Conservation (phyloP, 1,139 yeast genomes). For the Yamadazyma dendronema region DNA sequence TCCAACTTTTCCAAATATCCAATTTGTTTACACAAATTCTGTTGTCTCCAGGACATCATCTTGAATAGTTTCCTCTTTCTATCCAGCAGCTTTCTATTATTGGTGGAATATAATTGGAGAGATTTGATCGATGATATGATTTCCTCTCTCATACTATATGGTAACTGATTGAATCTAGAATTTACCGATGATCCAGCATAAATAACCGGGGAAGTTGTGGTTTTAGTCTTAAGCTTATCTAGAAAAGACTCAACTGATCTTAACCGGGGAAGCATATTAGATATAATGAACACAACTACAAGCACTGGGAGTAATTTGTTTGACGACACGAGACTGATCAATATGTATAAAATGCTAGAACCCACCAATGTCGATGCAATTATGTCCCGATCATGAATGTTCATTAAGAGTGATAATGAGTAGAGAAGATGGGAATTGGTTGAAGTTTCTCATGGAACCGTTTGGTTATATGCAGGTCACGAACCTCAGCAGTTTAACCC, state of each 20-base stretch:
- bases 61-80: conserved; percentile 46
- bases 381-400: conserved; percentile 11
- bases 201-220: conserved; percentile 2
- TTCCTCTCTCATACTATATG: conserved; percentile 20
- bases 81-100: conserved; percentile 43
- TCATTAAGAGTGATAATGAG: conserved; percentile 5
- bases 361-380: conserved; percentile 10
- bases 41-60: conserved; percentile 55
- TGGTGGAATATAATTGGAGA: conserved; percentile 43
- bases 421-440: no score
- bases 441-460: no score
- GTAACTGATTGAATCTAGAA: conserved; percentile 6
- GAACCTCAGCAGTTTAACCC: no score
- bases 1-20: conserved; percentile 57
- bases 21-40: conserved; percentile 47
- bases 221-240: conserved; percentile 4
- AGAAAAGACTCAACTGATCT: conserved; percentile 10
- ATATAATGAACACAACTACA: conserved; percentile 27
- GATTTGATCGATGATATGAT: conserved; percentile 52
- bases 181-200: conserved; percentile 1
- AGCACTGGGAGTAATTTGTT: conserved; percentile 29
- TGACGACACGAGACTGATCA: conserved; percentile 9
- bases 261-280: conserved; percentile 34
- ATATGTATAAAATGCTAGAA: conserved; percentile 11
- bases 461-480: no score